Percentiles rank a stretch among this genome's conserved stretches.
These are phyloP conservation scores for Quillaja saponaria DNA, from an alignment of 306 rosid genomes.

Conservation along the genomic window DNA sequence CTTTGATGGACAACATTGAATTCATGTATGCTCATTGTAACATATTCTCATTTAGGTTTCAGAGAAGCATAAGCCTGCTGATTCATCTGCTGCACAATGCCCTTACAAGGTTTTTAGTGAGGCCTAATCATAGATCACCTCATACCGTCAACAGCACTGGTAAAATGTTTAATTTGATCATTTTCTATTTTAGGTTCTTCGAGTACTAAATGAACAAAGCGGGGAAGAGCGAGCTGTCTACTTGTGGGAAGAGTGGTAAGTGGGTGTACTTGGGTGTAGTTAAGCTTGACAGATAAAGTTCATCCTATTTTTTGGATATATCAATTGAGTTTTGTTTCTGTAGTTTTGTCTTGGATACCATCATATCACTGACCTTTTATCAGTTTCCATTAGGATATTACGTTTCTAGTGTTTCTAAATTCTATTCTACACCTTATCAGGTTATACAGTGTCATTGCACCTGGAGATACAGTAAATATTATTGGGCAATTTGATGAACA, in stretches of 20 bases:
- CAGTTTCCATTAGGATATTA: constrained; percentile 14
- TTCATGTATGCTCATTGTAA: constrained; percentile 27
- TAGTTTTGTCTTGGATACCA: too few species aligned
- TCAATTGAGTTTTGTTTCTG: not conserved
- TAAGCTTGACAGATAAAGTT: constrained; percentile 3
- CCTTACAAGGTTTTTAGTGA: constrained; percentile 66
- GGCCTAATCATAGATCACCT: constrained; percentile 22
- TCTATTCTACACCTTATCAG: constrained; percentile 42
- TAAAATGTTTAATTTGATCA: constrained; percentile 28
- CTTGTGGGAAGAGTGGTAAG: constrained; percentile 82
- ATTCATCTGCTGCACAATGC: constrained; percentile 48
- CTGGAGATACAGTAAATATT: constrained; percentile 85
- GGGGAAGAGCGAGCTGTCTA: constrained; percentile 70
- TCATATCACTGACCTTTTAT: too few species aligned
- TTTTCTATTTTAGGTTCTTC: constrained; percentile 71
- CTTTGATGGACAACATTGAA: not conserved
- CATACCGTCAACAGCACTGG: constrained; percentile 18
- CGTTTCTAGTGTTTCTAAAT: constrained; percentile 31
- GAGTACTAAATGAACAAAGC: constrained; percentile 69
- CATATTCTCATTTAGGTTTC: constrained; percentile 54
- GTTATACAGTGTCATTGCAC: constrained; percentile 71
- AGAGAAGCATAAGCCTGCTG: constrained; percentile 51
- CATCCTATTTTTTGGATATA: constrained; percentile 6
- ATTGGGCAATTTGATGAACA: constrained; percentile 76
- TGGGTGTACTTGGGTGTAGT: constrained; percentile 23